phyloP scores from a whole-genome alignment of 345 rosid genomes.

The Gynandropsis gynandra region DNA sequence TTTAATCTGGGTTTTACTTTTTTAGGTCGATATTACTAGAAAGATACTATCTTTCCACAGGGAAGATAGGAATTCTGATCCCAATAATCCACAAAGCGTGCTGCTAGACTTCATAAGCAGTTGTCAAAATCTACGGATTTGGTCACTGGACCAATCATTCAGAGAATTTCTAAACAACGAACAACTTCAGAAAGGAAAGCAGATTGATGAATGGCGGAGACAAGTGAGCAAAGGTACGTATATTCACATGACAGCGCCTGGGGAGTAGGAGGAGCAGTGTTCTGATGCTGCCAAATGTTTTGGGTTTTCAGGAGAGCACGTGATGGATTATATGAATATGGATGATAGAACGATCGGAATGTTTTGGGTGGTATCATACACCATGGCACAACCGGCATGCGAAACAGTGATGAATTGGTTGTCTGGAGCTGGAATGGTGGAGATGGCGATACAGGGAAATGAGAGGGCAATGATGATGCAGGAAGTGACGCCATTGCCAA shows the following conservation, averaged over 20 bases:
- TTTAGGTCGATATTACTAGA: constrained; percentile 81
- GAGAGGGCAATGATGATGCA: constrained; percentile 73
- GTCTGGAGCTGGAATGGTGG: constrained; percentile 66
- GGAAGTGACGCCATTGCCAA: constrained; percentile 94
- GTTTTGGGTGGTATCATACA: constrained; percentile 98
- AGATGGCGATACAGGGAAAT: constrained; percentile 58
- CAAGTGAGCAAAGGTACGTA: constrained; percentile 81
- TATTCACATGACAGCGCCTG: constrained; percentile 7
- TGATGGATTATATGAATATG: constrained; percentile 94
- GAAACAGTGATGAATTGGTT: constrained; percentile 82
- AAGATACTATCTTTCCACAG: constrained; percentile 89
- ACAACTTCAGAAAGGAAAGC: constrained; percentile 91
- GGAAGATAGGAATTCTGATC: constrained; percentile 86
- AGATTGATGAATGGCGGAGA: constrained; percentile 99
- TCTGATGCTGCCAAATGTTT: constrained; percentile 25
- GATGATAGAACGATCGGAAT: constrained; percentile 92
- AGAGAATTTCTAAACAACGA: constrained; percentile 83
- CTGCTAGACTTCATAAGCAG: constrained; percentile 97
- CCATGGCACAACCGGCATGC: constrained; percentile 94
- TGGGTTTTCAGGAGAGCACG: constrained; percentile 67
- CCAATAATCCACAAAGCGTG: constrained; percentile 84
- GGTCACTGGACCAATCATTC: constrained; percentile 82
- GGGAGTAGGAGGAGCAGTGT: too few species aligned
- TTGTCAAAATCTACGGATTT: constrained; percentile 86
- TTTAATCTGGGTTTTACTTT: constrained; percentile 27